These are phyloP conservation scores for Striga hermonthica DNA, from an alignment of 305 asterid species.

Conservation along the genomic window DNA sequence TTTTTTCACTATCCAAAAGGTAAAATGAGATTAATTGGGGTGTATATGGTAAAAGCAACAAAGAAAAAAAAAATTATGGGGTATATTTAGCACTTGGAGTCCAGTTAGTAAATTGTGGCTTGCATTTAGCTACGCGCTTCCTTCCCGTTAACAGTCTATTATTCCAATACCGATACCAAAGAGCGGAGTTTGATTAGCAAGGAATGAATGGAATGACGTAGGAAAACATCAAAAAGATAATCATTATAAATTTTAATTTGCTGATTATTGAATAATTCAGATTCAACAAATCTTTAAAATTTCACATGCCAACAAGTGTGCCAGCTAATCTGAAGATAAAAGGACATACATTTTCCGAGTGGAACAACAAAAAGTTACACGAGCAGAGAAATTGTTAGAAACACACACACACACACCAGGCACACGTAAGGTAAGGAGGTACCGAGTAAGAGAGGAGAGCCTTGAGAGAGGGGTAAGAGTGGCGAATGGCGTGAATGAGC, in stretches of 20 bases:
- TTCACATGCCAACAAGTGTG: neutral
- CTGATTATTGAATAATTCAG: neutral
- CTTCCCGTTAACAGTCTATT: slow-evolving; percentile 1
- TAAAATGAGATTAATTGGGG: too few species aligned
- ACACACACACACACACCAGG: neutral
- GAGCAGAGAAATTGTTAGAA: neutral
- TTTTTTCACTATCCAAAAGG: too few species aligned
- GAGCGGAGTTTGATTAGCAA: neutral
- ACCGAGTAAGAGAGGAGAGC: slow-evolving; percentile 74
- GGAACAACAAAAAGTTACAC: neutral
- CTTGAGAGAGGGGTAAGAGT: slow-evolving; percentile 59
- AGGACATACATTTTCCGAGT: too few species aligned
- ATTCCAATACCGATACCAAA: neutral
- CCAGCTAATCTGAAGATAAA: neutral
- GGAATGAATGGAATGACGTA: neutral
- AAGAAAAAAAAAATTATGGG: too few species aligned
- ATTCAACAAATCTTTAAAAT: neutral
- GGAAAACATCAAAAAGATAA: neutral
- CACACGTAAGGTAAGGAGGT: slow-evolving; percentile 12
- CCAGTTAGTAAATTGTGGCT: too few species aligned
- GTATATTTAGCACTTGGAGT: too few species aligned
- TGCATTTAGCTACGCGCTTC: neutral
- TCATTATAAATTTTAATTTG: neutral
- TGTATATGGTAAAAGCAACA: too few species aligned
- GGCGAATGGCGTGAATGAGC: slow-evolving; percentile 78